Base-by-base conservation (phyloP, 441 rosid species). In the Eutrema salsugineum region DNA sequence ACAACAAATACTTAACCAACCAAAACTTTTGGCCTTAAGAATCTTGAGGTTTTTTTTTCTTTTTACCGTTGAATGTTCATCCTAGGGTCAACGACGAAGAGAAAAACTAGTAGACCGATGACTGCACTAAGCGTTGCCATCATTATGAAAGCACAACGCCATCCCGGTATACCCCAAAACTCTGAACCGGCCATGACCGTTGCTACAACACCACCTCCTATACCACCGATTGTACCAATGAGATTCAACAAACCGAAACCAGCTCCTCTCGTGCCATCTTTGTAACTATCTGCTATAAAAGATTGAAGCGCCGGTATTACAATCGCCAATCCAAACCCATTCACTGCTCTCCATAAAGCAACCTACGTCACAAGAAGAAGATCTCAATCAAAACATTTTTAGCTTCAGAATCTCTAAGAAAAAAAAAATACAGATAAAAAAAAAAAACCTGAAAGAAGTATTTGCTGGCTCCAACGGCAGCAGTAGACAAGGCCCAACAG, bases 271-370 rank as follows among this genome's bases (percentile, higher is more conserved):
- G 83, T 90, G 40, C 85, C 87, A 75, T 91, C 98, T 62, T 39
- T 82, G 24, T 95, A 95, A 67, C 98, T 92, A 81, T 95, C 99
- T 12, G 99, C 99, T 12, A 95, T 91, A 32, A 92, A 95, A 40
- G 99, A 95, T 63, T 95, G 99, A 33, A 95, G 84, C 14, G 99
- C 96, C 1, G 99, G 99, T 76, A 95, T 95, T 9, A 95, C 99
- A 77, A 95, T 92, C 0, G 99, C 99, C 6, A 95, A 74, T 48
- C 98, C 99, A 77, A 95, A 85, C 30, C 99, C 99, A 80, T 95
- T 95, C 20, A 95, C 77, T 47, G 93, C 98, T 76, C 99, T 90
- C 99, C 99, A 95, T 16, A 89, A 62, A 50, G 86, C 99, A 55
- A 87, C 98, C 79, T 91, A 88, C 11, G 3, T 39, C 62, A 39